Evolutionary conservation across 164 flowering plant genomes (phyloP), one percentile per base, ranked within the genome.

Genomic region (Saururus chinensis): DNA sequence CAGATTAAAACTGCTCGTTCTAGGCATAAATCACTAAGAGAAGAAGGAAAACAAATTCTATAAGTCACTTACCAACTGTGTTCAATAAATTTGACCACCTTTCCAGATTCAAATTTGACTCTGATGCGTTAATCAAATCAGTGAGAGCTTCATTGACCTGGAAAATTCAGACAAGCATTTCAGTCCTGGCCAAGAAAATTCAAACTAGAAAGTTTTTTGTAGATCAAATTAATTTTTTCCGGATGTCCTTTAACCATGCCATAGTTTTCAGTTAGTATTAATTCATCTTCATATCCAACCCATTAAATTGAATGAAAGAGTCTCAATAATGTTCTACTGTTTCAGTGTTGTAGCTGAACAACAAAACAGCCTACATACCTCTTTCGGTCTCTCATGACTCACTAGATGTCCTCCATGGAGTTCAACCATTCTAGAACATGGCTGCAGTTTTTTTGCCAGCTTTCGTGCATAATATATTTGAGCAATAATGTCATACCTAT

Each of bases 371-470:
- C 13, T 24, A 53, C 42, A 11, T 81, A 89, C 98, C 98, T 92
- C 98, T 60, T 79, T 72, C 40, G 90, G 78, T 65, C 89, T 80
- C 79, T 92, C 97, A 73, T 88, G 97, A 72, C 96, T 88, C 69
- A 92, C 96, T 59, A 92, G 79, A 78, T 92, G 98, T 30, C 86
- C 98, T 30, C 98, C 98, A 64, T 80, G 87, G 71, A 92, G 85
- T 24, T 92, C 98, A 64, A 86, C 68, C 97, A 92, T 86, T 77
- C 82, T 78, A 57, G 92, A 89, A 73, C 48, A 79, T 55, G 97
- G 98, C 42, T 85, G 69, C 68, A 92, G 69, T 79, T 76, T 89
- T 74, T 80, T 76, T 35, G 95, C 96, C 53, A 92, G 87, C 68
- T 76, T 79, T 73, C 72, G 80, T 68, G 88, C 98, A 77, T 89